phyloP scores from a whole-genome alignment of 345 rosid genomes.

The Populus simonii region DNA sequence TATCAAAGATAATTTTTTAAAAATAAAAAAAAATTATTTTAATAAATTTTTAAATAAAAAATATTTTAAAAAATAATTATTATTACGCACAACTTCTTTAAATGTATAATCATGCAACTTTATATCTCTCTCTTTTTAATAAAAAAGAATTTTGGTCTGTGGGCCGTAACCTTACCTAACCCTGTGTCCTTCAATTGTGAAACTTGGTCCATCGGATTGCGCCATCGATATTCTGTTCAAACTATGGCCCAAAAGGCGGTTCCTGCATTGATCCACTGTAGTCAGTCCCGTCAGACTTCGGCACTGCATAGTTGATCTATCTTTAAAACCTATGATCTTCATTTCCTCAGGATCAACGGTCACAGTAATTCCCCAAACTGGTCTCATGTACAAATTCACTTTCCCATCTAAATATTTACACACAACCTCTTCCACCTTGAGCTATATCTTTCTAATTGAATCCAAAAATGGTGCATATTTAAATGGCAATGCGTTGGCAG shows the following conservation, averaged over 20 bases:
- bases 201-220: not conserved
- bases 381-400: conserved; percentile 18
- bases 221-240: not conserved
- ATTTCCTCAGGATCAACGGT: conserved; percentile 19
- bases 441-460: conserved; percentile 10
- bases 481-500: not conserved
- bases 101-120: no score
- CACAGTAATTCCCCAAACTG: conserved; percentile 18
- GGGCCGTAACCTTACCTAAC: conserved; percentile 11
- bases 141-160: not conserved
- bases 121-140: no score
- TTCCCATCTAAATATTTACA: conserved; percentile 8
- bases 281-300: conserved; percentile 24
- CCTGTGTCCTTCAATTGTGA: conserved; percentile 16
- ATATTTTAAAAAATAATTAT: no score
- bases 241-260: conserved; percentile 9
- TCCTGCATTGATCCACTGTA: conserved; percentile 9
- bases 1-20: no score
- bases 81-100: no score
- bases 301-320: not conserved
- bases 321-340: conserved; percentile 9
- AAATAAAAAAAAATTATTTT: no score
- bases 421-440: not conserved
- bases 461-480: not conserved
- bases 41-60: no score